These are phyloP conservation scores for Boletus coccyginus DNA, from an alignment of 768 basidiomycete genomes.

Conservation along the genomic window DNA sequence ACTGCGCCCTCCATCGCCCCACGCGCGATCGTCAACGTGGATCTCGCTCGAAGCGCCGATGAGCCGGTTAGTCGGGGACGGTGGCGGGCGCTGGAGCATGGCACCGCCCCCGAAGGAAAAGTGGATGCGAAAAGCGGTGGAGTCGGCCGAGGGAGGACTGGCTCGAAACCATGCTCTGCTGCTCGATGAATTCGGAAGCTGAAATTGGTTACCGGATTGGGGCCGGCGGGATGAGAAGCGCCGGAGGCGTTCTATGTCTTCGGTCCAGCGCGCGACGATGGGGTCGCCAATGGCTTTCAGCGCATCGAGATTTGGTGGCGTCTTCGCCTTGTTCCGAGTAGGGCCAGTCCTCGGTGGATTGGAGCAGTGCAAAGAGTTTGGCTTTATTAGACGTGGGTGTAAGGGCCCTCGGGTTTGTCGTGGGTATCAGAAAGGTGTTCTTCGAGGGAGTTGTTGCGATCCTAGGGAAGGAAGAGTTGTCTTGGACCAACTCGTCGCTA, in stretches of 20 bases:
- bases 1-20: conserved; percentile 27
- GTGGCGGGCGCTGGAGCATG: conserved; percentile 52
- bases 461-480: conserved; percentile 63
- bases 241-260: no score
- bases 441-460: conserved; percentile 97
- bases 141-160: no score
- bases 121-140: conserved; percentile 52
- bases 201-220: no score
- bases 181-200: no score
- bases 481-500: conserved; percentile 92
- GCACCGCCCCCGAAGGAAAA: conserved; percentile 78
- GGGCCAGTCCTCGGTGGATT: conserved; percentile 92
- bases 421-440: conserved; percentile 98
- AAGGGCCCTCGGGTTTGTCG: conserved; percentile 86
- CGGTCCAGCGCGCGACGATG: conserved; percentile 43
- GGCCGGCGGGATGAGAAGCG: no score
- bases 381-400: conserved; percentile 68
- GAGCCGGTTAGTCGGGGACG: conserved; percentile 60
- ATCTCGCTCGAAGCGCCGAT: conserved; percentile 69
- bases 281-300: conserved; percentile 88
- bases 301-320: conserved; percentile 87
- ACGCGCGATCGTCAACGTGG: conserved; percentile 58
- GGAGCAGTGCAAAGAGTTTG: conserved; percentile 64
- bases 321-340: conserved; percentile 97
- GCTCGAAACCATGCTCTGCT: no score